Percentiles rank a stretch among this genome's conserved stretches.
These are phyloP conservation scores for Eimeria praecox DNA, from an alignment of 169 alveolate genomes.

Conservation along the genomic window DNA sequence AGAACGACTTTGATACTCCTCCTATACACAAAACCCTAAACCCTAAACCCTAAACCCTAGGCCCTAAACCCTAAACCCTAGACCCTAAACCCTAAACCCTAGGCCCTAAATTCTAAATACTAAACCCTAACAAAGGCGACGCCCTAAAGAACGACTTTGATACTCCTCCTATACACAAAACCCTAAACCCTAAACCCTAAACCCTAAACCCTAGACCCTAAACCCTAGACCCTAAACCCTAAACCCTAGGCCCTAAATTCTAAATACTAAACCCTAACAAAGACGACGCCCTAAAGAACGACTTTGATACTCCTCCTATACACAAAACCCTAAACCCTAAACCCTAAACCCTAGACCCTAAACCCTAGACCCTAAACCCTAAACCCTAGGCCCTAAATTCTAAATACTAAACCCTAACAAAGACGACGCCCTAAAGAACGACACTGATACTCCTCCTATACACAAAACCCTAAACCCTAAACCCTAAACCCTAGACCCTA, in stretches of 20 bases:
- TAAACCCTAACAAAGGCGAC: not conserved
- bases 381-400: not conserved
- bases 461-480: not conserved
- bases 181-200: conserved; percentile 40
- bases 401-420: not conserved
- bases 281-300: no score
- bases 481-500: not conserved
- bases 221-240: not conserved
- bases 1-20: conserved; percentile 34
- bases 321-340: no score
- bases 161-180: not conserved
- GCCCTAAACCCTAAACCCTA: conserved; percentile 38
- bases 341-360: not conserved
- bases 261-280: not conserved
- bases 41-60: not conserved
- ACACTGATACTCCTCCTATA: no score
- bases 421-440: no score
- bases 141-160: no score
- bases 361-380: not conserved
- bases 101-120: not conserved
- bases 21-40: conserved; percentile 19
- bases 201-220: not conserved
- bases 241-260: not conserved
- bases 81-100: not conserved
- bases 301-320: no score